Evolutionary conservation across 2,329 filamentous ascomycete genomes (phyloP).

Genomic region (Thielaviopsis populi): DNA sequence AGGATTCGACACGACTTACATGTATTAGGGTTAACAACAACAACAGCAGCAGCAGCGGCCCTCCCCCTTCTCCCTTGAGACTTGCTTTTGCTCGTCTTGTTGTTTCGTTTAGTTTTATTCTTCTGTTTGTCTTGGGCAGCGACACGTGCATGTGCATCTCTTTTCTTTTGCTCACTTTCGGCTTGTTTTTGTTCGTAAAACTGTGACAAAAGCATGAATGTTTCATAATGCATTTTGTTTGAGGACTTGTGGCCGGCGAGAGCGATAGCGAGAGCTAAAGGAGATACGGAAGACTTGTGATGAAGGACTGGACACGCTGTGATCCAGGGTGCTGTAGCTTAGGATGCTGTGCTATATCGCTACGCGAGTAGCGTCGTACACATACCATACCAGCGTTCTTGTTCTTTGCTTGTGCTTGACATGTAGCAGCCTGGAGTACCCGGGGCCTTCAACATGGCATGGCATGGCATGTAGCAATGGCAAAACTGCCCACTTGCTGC

Average conservation of each 20-base stretch:
- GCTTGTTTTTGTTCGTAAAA: background rate
- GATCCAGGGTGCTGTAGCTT: too few relatives aligned
- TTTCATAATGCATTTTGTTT: constrained; percentile 1
- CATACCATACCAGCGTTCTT: background rate
- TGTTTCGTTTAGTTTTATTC: background rate
- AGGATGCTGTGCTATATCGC: background rate
- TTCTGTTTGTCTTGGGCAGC: background rate
- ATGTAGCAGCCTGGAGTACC: too few relatives aligned
- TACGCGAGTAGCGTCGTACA: background rate
- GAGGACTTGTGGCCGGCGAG: background rate
- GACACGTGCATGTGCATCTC: background rate
- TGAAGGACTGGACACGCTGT: too few relatives aligned
- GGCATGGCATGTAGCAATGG: background rate
- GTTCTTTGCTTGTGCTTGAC: too few relatives aligned
- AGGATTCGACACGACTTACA: background rate
- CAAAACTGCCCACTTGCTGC: background rate
- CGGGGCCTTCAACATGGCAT: too few relatives aligned
- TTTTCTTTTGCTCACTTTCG: background rate
- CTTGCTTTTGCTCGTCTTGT: background rate
- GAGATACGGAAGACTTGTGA: too few relatives aligned
- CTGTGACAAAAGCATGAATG: background rate
- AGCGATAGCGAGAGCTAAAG: background rate
- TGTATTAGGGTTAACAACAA: background rate
- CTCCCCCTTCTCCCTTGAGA: background rate
- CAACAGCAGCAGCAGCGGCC: too few relatives aligned